Evolutionary conservation across 257 asterid genomes (phyloP).

Genomic region (Petunia axillaris): DNA sequence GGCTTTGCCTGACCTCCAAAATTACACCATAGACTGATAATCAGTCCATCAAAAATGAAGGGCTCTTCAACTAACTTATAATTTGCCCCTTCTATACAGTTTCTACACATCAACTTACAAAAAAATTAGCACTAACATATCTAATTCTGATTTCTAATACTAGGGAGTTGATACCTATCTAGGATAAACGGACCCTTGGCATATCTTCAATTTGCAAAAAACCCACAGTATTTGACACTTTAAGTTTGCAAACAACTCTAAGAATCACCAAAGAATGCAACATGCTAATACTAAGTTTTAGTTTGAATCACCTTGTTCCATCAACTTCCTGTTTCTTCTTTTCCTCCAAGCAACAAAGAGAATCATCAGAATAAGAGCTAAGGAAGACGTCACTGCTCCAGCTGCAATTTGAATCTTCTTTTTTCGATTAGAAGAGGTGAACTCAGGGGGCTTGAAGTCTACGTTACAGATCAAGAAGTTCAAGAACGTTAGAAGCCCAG

Average conservation of each 20-base stretch:
- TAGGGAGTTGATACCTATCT: no score
- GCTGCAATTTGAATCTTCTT: background rate
- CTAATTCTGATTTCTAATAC: no score
- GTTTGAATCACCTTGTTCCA: conserved; percentile 16
- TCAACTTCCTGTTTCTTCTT: conserved; percentile 1
- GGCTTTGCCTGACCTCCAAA: no score
- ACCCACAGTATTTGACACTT: background rate
- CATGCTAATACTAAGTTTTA: background rate
- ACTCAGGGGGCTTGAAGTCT: conserved; percentile 4
- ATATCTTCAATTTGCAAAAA: background rate
- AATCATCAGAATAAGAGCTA: background rate
- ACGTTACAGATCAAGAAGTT: background rate
- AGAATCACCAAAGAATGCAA: background rate
- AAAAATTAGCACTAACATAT: no score
- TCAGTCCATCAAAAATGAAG: no score
- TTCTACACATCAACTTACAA: no score
- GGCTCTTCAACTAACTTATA: no score
- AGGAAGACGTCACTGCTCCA: conserved; percentile 1
- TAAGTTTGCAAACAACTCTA: background rate
- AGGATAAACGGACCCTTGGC: no score
- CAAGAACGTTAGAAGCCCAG: background rate
- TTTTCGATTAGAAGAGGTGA: background rate
- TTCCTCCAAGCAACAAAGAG: conserved; percentile 21
- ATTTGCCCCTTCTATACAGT: no score
- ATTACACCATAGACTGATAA: no score